A percentile compares a stretch with the other conserved stretches of the same genome.
These are phyloP conservation scores for Ogataea pilisensis DNA, from an alignment of 805 yeast genomes.

Conservation along the genomic window DNA sequence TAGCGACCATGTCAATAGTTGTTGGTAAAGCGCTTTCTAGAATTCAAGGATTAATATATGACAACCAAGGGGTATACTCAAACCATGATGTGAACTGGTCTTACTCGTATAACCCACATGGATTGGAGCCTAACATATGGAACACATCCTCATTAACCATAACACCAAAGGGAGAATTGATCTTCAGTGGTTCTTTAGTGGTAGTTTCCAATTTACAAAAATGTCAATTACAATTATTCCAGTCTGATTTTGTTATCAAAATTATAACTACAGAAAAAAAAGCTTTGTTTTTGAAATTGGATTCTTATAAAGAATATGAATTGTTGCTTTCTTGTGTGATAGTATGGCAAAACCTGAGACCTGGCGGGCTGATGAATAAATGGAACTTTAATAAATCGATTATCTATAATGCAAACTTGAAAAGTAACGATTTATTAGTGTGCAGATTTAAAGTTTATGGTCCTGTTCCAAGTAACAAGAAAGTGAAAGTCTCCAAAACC, in stretches of 20 bases:
- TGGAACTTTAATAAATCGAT: constrained; percentile 39
- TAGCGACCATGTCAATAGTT: too few relatives aligned
- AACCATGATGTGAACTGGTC: constrained; percentile 20
- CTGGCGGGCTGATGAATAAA: constrained; percentile 43
- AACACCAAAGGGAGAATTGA: constrained; percentile 24
- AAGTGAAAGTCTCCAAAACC: constrained; percentile 26
- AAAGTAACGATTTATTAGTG: constrained; percentile 42
- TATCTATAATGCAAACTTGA: constrained; percentile 18
- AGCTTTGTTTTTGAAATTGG: constrained; percentile 29
- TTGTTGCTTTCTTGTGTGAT: constrained; percentile 38
- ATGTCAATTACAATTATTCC: constrained; percentile 25
- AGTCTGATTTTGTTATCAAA: constrained; percentile 34
- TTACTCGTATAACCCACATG: constrained; percentile 9
- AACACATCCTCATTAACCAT: constrained; percentile 20
- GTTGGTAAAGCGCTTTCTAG: constrained; percentile 12
- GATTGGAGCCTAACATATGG: constrained; percentile 17
- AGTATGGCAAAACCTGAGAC: constrained; percentile 48
- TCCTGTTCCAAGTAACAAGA: constrained; percentile 45
- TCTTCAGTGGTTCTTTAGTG: constrained; percentile 16
- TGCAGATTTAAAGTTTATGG: constrained; percentile 66
- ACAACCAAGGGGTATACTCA: constrained; percentile 13
- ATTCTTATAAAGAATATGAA: constrained; percentile 35
- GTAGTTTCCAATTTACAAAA: constrained; percentile 27
- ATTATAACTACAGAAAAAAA: constrained; percentile 37
- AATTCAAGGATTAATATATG: constrained; percentile 6